Evolutionary conservation across 805 yeast species (phyloP).

Genomic region (Candida maris): DNA sequence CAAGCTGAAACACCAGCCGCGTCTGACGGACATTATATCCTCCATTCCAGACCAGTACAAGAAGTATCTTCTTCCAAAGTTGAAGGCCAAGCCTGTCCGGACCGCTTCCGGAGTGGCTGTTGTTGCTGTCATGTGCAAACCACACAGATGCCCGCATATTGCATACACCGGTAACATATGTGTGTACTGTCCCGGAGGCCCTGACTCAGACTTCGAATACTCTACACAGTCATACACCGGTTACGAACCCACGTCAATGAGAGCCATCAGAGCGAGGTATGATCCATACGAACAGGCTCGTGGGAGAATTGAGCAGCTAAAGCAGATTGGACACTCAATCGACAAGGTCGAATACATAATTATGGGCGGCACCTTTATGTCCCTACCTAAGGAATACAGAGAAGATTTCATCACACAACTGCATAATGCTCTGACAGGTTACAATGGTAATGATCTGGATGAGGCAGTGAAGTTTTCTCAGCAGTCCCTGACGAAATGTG

Average conservation of each 20-base stretch:
- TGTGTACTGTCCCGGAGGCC: slow-evolving; percentile 99
- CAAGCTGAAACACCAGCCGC: slow-evolving; percentile 86
- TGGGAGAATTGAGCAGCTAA: slow-evolving; percentile 92
- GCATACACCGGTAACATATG: slow-evolving; percentile 98
- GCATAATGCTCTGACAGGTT: slow-evolving; percentile 94
- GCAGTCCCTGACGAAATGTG: slow-evolving; percentile 94
- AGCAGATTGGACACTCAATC: slow-evolving; percentile 92
- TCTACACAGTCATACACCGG: slow-evolving; percentile 98
- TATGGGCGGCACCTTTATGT: slow-evolving; percentile 99
- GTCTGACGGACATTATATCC: slow-evolving; percentile 89
- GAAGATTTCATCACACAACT: slow-evolving; percentile 84
- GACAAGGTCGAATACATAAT: slow-evolving; percentile 97
- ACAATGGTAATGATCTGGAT: slow-evolving; percentile 78
- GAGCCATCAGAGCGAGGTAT: slow-evolving; percentile 97
- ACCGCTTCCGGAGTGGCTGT: slow-evolving; percentile 99
- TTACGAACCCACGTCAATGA: slow-evolving; percentile 97
- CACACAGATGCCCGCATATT: slow-evolving; percentile 98
- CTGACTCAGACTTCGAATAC: slow-evolving; percentile 96
- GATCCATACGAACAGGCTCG: slow-evolving; percentile 99
- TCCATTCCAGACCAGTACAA: slow-evolving; percentile 96
- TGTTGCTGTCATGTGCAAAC: slow-evolving; percentile 99
- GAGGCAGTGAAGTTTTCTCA: slow-evolving; percentile 91
- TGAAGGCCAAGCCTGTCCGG: slow-evolving; percentile 97
- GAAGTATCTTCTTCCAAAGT: slow-evolving; percentile 83
- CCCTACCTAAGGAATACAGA: slow-evolving; percentile 82